These are phyloP conservation scores for Wickerhamiella musiphila DNA, from an alignment of 805 yeast species.

Conservation along the genomic window DNA sequence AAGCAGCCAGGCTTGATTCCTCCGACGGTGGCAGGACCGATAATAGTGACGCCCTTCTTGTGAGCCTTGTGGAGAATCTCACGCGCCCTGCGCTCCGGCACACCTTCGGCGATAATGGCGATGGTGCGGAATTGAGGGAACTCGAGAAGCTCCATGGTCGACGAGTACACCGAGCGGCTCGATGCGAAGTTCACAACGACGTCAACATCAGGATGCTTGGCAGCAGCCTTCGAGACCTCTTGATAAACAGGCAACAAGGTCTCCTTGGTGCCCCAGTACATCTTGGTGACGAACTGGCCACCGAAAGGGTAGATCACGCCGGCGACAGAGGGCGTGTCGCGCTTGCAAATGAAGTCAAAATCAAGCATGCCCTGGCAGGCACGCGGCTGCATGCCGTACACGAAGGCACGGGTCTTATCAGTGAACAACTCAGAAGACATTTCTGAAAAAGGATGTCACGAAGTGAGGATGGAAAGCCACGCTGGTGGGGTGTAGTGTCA, in stretches of 20 bases:
- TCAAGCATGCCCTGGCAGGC: conserved; percentile 34
- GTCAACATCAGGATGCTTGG: conserved; percentile 31
- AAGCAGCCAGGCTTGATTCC: conserved; percentile 33
- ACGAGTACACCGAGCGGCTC: conserved; percentile 29
- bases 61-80: conserved; percentile 28
- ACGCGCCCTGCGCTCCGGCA: conserved; percentile 32
- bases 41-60: conserved; percentile 29
- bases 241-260: conserved; percentile 30
- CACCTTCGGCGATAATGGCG: conserved; percentile 33
- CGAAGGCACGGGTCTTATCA: conserved; percentile 28
- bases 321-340: conserved; percentile 29
- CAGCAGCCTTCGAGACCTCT: conserved; percentile 25
- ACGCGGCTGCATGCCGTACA: conserved; percentile 30
- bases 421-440: conserved; percentile 24
- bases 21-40: conserved; percentile 33
- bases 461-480: too few relatives aligned
- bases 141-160: conserved; percentile 31
- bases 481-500: too few relatives aligned
- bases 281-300: conserved; percentile 28
- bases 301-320: conserved; percentile 32
- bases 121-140: conserved; percentile 30
- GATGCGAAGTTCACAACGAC: conserved; percentile 33
- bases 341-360: conserved; percentile 30
- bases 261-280: conserved; percentile 35
- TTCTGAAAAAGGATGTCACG: not conserved